Percentiles rank a stretch among this genome's conserved stretches.
phyloP scores from a whole-genome alignment of 192 early-diverging fungal species.

The Coemansia sp. region DNA sequence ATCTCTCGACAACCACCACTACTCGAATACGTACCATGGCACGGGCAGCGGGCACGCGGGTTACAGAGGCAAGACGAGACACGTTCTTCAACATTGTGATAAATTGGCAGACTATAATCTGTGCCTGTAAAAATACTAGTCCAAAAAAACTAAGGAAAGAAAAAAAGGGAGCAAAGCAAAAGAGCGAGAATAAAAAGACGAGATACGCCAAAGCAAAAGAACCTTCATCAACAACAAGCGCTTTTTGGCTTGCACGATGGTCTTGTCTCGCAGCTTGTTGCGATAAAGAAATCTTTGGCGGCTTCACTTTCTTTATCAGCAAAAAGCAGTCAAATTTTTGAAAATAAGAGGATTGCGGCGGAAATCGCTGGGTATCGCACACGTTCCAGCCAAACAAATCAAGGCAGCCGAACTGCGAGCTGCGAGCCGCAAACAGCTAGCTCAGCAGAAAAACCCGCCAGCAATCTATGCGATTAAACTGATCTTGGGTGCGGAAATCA shows the following conservation, averaged over 20 bases:
- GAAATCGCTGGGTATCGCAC: neutral
- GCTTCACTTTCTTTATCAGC: constrained; percentile 8
- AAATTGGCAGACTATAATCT: constrained; percentile 35
- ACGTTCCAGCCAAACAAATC: neutral
- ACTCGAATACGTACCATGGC: constrained; percentile 47
- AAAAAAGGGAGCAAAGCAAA: constrained; percentile 12
- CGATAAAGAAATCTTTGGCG: constrained; percentile 5
- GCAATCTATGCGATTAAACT: neutral
- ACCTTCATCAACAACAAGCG: neutral
- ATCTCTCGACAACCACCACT: neutral
- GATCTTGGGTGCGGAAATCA: neutral
- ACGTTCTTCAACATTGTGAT: constrained; percentile 58
- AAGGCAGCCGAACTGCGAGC: neutral
- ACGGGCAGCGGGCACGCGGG: constrained; percentile 52
- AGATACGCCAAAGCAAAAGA: neutral
- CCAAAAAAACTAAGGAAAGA: constrained; percentile 18
- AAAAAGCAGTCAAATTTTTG: constrained; percentile 6
- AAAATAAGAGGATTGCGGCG: neutral
- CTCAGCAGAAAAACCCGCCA: neutral
- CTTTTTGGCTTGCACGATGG: neutral
- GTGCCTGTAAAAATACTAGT: constrained; percentile 34
- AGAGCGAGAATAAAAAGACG: constrained; percentile 7
- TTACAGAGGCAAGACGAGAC: constrained; percentile 48
- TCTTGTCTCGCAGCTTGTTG: neutral
- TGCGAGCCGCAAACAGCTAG: neutral